These are phyloP conservation scores for Dissoconium aciculare DNA, from an alignment of 2,329 filamentous ascomycete species.

Conservation along the genomic window DNA sequence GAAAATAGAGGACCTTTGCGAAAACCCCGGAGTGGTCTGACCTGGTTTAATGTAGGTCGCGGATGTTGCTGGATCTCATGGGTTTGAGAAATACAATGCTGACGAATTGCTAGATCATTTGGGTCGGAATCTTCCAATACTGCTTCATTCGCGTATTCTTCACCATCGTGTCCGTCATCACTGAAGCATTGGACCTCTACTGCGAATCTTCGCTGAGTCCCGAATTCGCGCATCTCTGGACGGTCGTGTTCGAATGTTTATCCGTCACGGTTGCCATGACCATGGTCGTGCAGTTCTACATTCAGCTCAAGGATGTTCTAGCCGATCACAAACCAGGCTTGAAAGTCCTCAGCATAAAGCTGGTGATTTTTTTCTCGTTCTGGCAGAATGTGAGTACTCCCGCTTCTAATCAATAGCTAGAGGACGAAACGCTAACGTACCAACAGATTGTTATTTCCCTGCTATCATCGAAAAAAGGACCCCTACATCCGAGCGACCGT, in stretches of 20 bases:
- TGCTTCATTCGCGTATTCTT: slow-evolving; percentile 67
- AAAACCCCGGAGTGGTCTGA: slow-evolving; percentile 64
- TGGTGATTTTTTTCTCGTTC: slow-evolving; percentile 82
- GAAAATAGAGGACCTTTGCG: slow-evolving; percentile 51
- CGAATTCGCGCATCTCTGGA: slow-evolving; percentile 73
- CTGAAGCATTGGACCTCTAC: slow-evolving; percentile 54
- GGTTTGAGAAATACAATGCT: too few species aligned
- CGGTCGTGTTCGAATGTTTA: slow-evolving; percentile 53
- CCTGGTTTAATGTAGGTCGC: slow-evolving; percentile 64
- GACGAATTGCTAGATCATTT: slow-evolving; percentile 51
- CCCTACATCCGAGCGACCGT: slow-evolving; percentile 46
- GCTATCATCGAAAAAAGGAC: slow-evolving; percentile 44
- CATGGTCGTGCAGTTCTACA: slow-evolving; percentile 74
- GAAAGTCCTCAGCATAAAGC: slow-evolving; percentile 75
- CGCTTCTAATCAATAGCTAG: background rate
- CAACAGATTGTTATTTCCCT: slow-evolving; percentile 42
- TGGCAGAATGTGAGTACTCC: slow-evolving; percentile 49
- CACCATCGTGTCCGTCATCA: slow-evolving; percentile 61
- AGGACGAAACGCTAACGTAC: background rate
- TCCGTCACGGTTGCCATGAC: slow-evolving; percentile 78
- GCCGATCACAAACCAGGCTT: slow-evolving; percentile 56
- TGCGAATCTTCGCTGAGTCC: slow-evolving; percentile 67
- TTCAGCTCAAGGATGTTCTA: slow-evolving; percentile 56
- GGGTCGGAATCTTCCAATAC: slow-evolving; percentile 73
- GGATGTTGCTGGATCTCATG: background rate